Conservation (phyloP, 2,329 filamentous ascomycete genomes). For the Diaporthe caulivora region DNA sequence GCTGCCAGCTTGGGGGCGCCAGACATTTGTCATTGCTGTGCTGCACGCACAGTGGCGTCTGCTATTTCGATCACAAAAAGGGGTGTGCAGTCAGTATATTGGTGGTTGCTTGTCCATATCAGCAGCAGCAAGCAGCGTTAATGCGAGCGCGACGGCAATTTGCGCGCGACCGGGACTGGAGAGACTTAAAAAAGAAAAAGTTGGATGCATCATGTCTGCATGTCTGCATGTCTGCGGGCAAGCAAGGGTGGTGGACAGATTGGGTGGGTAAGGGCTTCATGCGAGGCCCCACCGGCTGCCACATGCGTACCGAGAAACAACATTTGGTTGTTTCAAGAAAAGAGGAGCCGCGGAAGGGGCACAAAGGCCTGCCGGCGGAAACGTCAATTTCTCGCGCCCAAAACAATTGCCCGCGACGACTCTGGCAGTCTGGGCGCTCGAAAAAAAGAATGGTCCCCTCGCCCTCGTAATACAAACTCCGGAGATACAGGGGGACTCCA, state of each 20-base stretch:
- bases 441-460: background rate
- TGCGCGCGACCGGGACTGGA: constrained; percentile 6
- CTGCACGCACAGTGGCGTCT: background rate
- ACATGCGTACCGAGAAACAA: constrained; percentile 35
- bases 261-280: constrained; percentile 33
- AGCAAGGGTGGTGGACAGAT: background rate
- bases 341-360: constrained; percentile 34
- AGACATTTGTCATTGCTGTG: background rate
- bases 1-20: background rate
- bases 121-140: constrained; percentile 14
- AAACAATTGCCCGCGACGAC: background rate
- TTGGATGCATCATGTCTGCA: constrained; percentile 18
- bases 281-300: constrained; percentile 32
- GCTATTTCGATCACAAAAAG: constrained; percentile 20
- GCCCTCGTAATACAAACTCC: background rate
- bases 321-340: constrained; percentile 39
- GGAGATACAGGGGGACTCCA: constrained; percentile 13
- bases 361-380: constrained; percentile 18
- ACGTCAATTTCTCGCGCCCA: constrained; percentile 15
- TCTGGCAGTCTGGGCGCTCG: background rate
- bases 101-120: background rate
- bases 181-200: background rate
- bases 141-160: constrained; percentile 22
- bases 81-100: constrained; percentile 20
- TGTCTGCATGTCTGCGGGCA: background rate